Conservation (phyloP, 345 rosid genomes). For the Lepidium africanum region DNA sequence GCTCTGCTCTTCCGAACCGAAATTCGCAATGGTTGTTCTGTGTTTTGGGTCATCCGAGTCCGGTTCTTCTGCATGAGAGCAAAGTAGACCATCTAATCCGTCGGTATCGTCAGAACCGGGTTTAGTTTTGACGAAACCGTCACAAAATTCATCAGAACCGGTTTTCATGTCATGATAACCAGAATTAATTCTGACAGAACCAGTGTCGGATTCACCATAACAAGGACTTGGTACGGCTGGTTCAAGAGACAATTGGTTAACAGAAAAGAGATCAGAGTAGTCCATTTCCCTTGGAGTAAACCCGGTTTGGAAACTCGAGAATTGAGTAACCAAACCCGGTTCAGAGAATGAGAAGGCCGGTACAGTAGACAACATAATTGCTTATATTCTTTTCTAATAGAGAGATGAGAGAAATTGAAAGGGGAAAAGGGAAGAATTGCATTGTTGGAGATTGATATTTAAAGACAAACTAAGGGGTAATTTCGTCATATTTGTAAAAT, state of each 20-base stretch:
- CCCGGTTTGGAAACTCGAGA: constrained; percentile 37
- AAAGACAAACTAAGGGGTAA: constrained; percentile 29
- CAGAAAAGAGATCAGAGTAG: constrained; percentile 30
- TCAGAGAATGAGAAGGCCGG: constrained; percentile 38
- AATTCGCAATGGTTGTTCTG: constrained; percentile 26
- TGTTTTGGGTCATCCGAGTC: constrained; percentile 9
- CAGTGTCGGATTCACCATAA: constrained; percentile 24
- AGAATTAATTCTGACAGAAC: constrained; percentile 13
- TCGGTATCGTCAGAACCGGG: not conserved
- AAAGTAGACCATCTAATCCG: not conserved
- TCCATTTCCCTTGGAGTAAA: constrained; percentile 55
- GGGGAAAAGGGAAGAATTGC: constrained; percentile 90
- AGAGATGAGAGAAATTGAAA: constrained; percentile 40
- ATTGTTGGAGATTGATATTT: constrained; percentile 53
- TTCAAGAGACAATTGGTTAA: constrained; percentile 25
- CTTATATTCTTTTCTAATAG: constrained; percentile 11
- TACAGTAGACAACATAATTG: constrained; percentile 48
- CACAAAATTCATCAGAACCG: constrained; percentile 22
- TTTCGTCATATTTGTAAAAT: constrained; percentile 15
- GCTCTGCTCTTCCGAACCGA: constrained; percentile 28
- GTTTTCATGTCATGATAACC: constrained; percentile 13
- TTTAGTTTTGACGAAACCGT: constrained; percentile 9
- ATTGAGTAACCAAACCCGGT: constrained; percentile 32
- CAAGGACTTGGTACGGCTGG: constrained; percentile 25
- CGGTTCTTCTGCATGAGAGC: not conserved